Conservation (phyloP, 2,329 filamentous ascomycete species). For the Diplodia seriata region DNA sequence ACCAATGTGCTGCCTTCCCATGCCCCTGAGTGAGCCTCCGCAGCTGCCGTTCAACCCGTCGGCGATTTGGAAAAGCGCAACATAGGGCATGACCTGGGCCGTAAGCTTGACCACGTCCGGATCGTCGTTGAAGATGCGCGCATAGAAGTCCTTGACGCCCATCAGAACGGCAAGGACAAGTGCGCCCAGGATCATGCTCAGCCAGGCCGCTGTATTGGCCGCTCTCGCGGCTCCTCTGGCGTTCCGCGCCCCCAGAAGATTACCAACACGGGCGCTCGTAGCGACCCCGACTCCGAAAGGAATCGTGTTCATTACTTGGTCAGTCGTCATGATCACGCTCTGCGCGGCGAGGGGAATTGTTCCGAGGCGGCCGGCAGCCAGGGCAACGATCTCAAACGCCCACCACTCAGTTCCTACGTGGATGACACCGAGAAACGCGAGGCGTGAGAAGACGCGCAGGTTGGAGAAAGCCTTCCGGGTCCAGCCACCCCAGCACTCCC, state of each 20-base stretch:
- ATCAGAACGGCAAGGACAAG: conserved; percentile 73
- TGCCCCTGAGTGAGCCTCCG: conserved; percentile 79
- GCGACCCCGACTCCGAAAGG: conserved; percentile 88
- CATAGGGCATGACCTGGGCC: conserved; percentile 79
- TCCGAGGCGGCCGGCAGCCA: conserved; percentile 80
- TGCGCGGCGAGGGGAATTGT: conserved; percentile 81
- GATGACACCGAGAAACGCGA: conserved; percentile 77
- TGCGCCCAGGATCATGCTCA: conserved; percentile 73
- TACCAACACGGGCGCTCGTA: conserved; percentile 77
- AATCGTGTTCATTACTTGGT: conserved; percentile 84
- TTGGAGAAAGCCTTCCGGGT: conserved; percentile 70
- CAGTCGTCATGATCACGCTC: conserved; percentile 87
- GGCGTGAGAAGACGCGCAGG: conserved; percentile 72
- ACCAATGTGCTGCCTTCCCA: conserved; percentile 86
- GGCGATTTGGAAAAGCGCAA: conserved; percentile 88
- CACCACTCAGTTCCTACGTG: conserved; percentile 94
- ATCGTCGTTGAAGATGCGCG: conserved; percentile 82
- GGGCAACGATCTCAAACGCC: conserved; percentile 89
- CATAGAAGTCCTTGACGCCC: conserved; percentile 74
- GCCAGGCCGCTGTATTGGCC: conserved; percentile 75
- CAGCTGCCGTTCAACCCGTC: conserved; percentile 87
- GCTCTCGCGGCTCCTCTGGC: conserved; percentile 71
- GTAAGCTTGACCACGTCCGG: conserved; percentile 73
- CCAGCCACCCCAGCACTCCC: conserved; percentile 81
- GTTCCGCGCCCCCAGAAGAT: conserved; percentile 74